Conservation (phyloP, 805 yeast genomes). For the Suhomyces pyralidae region DNA sequence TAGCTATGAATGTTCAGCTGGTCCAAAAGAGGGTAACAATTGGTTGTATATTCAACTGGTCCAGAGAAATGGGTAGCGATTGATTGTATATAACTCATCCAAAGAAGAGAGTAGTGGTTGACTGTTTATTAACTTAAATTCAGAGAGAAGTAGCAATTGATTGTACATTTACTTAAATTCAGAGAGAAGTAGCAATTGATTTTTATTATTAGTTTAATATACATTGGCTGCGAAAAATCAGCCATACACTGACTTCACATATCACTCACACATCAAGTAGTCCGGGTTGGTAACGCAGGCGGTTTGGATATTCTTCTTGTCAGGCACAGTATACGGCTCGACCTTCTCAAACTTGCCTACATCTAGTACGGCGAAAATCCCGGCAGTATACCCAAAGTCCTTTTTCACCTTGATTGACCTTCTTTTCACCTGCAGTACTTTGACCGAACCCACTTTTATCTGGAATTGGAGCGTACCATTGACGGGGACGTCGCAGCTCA, state of each 20-base stretch:
- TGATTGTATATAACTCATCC: too few species aligned
- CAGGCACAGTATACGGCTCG: background rate
- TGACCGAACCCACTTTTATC: constrained; percentile 3
- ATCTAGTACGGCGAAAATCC: background rate
- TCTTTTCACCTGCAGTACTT: background rate
- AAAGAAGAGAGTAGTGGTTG: too few species aligned
- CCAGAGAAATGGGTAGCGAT: too few species aligned
- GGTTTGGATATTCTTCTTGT: constrained; percentile 1
- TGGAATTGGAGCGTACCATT: constrained; percentile 7
- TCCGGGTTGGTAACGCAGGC: constrained; percentile 9
- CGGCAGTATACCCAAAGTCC: background rate
- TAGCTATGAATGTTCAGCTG: too few species aligned
- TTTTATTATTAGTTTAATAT: background rate
- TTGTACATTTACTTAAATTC: too few species aligned
- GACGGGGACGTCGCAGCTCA: constrained; percentile 7
- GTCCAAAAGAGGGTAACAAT: too few species aligned
- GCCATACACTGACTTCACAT: too few species aligned
- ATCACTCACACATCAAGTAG: background rate
- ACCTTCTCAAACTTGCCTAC: constrained; percentile 6
- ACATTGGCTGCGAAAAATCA: background rate
- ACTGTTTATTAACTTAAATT: too few species aligned
- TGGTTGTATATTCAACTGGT: too few species aligned
- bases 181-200: too few species aligned
- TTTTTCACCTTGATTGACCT: background rate
- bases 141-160: too few species aligned